These are phyloP conservation scores for Lepidium sativum DNA, from an alignment of 345 rosid species.

Conservation along the genomic window DNA sequence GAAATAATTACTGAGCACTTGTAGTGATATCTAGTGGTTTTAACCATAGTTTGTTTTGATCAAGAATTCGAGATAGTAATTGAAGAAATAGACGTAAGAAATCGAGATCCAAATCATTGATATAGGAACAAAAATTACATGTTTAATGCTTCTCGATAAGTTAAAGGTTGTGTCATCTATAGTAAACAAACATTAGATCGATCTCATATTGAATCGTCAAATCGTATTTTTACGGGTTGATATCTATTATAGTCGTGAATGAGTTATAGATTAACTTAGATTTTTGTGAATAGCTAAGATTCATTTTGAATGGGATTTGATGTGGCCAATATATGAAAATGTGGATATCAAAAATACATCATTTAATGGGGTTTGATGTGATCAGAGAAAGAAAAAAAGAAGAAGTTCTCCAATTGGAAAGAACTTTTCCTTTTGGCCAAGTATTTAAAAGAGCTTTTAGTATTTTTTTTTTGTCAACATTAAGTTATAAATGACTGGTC, in stretches of 20 bases:
- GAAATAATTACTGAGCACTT: too few relatives aligned
- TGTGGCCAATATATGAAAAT: not conserved
- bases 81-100: not conserved
- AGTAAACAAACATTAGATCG: not conserved
- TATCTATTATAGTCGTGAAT: not conserved
- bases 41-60: too few relatives aligned
- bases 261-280: too few relatives aligned
- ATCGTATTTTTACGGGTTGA: not conserved
- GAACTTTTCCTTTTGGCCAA: not conserved
- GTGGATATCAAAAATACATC: not conserved
- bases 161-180: not conserved
- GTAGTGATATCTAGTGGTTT: too few relatives aligned
- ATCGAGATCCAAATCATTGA: not conserved
- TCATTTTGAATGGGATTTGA: not conserved
- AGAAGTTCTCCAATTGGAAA: not conserved
- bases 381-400: not conserved
- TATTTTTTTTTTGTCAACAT: too few relatives aligned
- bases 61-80: not conserved
- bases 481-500: too few relatives aligned
- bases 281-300: not conserved
- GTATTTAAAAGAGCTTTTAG: not conserved
- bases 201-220: too few relatives aligned
- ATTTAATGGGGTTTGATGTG: slow-evolving; percentile 4
- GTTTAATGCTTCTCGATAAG: too few relatives aligned
- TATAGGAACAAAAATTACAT: not conserved